A percentile compares a stretch with the other conserved stretches of the same genome.
These are phyloP conservation scores for Kregervanrija delftensis DNA, from an alignment of 805 yeast genomes.

Conservation along the genomic window DNA sequence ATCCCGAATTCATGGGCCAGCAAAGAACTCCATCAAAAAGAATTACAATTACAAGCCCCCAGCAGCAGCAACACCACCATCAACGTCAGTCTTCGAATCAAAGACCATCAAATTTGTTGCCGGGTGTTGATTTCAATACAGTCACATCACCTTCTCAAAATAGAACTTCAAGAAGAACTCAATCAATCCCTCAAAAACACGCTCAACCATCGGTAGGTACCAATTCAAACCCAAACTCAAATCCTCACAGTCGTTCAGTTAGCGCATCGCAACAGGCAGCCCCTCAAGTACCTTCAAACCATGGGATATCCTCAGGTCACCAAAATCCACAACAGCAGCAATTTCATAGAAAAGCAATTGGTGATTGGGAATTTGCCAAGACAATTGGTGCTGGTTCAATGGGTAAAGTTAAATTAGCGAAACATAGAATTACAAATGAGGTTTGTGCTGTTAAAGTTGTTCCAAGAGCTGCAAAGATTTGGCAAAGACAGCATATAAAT, in stretches of 20 bases:
- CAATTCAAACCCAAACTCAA: slow-evolving; percentile 5
- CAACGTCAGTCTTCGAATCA: too few relatives aligned
- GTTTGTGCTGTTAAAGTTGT: slow-evolving; percentile 91
- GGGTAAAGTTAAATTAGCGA: slow-evolving; percentile 97
- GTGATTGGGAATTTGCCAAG: slow-evolving; percentile 94
- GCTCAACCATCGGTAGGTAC: slow-evolving; percentile 3
- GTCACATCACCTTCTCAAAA: slow-evolving; percentile 6
- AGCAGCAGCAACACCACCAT: slow-evolving; percentile 13
- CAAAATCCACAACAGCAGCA: slow-evolving; percentile 29
- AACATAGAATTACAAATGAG: slow-evolving; percentile 72
- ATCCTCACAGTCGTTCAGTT: background rate
- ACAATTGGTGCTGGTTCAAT: slow-evolving; percentile 98
- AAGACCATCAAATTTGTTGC: slow-evolving; percentile 11
- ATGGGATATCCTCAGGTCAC: background rate
- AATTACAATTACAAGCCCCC: slow-evolving; percentile 11
- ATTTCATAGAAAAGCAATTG: slow-evolving; percentile 82
- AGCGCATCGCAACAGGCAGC: slow-evolving; percentile 4
- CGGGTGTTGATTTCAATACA: slow-evolving; percentile 21
- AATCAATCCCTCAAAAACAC: background rate
- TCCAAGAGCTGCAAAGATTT: slow-evolving; percentile 77
- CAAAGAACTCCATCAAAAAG: slow-evolving; percentile 18
- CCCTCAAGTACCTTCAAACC: slow-evolving; percentile 1
- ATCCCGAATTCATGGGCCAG: slow-evolving; percentile 12
- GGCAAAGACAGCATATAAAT: slow-evolving; percentile 62
- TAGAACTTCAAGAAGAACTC: slow-evolving; percentile 1